These are phyloP conservation scores for Lojkania enalia DNA, from an alignment of 2,329 filamentous ascomycete genomes.

Conservation along the genomic window DNA sequence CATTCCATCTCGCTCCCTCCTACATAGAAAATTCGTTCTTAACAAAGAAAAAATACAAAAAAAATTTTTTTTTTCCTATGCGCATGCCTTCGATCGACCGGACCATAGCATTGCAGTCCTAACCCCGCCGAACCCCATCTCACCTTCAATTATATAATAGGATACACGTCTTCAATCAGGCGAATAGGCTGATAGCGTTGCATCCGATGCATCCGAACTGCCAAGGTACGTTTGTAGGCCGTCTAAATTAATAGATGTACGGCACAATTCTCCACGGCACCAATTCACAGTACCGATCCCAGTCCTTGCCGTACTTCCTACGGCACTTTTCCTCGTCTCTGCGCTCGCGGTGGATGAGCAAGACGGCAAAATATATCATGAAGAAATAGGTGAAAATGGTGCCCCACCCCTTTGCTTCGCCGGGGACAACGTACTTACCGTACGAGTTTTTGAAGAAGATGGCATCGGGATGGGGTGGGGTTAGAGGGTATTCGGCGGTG, in stretches of 20 bases:
- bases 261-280: conserved; percentile 84
- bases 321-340: conserved; percentile 90
- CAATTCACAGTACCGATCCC: conserved; percentile 82
- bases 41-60: background rate
- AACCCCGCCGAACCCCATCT: background rate
- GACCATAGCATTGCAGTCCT: conserved; percentile 24
- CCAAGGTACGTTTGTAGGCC: no score
- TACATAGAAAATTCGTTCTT: conserved; percentile 2
- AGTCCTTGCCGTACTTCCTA: conserved; percentile 89
- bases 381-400: conserved; percentile 95
- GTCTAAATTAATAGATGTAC: conserved; percentile 69
- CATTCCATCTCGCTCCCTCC: conserved; percentile 1
- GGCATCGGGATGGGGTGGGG: conserved; percentile 53
- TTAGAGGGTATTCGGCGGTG: conserved; percentile 40
- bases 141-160: background rate
- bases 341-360: conserved; percentile 83
- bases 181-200: conserved; percentile 28
- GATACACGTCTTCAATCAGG: conserved; percentile 34
- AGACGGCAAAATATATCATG: conserved; percentile 83
- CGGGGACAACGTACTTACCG: conserved; percentile 68
- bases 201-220: conserved; percentile 12
- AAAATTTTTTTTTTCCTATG: no score
- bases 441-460: conserved; percentile 59
- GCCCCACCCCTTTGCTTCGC: conserved; percentile 77
- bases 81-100: conserved; percentile 32